phyloP scores from a whole-genome alignment of 306 rosid genomes.

The Vachellia collinsii region DNA sequence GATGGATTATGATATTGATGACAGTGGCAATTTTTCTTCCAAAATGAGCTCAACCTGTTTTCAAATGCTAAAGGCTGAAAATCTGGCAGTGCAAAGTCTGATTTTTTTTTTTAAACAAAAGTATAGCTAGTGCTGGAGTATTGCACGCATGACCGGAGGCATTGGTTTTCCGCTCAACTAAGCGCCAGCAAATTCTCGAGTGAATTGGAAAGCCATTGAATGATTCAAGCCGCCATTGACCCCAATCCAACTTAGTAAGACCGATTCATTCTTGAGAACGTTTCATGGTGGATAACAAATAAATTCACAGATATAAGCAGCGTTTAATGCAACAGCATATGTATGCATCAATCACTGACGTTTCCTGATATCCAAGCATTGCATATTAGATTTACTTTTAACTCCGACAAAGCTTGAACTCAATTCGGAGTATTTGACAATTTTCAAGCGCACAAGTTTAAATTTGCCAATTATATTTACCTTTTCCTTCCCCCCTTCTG shows the following conservation, averaged over 20 bases:
- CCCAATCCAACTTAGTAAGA: background rate
- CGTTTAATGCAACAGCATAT: background rate
- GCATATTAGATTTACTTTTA: background rate
- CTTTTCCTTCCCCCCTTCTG: too few species aligned
- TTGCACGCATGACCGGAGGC: background rate
- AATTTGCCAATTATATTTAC: too few species aligned
- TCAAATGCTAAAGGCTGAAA: background rate
- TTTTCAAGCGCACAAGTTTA: background rate
- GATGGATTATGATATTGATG: background rate
- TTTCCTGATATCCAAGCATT: background rate
- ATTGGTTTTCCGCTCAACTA: background rate
- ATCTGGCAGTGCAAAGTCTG: background rate
- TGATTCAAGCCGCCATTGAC: constrained; percentile 2
- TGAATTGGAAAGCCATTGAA: background rate
- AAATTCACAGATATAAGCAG: background rate
- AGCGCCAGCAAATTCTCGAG: background rate
- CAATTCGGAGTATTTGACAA: background rate
- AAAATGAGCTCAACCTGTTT: background rate
- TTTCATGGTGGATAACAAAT: too few species aligned
- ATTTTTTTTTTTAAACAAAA: background rate
- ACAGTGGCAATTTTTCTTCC: background rate
- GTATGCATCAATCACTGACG: background rate
- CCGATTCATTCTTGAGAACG: background rate
- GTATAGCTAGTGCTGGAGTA: background rate
- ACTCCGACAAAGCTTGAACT: background rate